Evolutionary conservation across 306 rosid species (phyloP).

Genomic region (Cicer yamashitae): DNA sequence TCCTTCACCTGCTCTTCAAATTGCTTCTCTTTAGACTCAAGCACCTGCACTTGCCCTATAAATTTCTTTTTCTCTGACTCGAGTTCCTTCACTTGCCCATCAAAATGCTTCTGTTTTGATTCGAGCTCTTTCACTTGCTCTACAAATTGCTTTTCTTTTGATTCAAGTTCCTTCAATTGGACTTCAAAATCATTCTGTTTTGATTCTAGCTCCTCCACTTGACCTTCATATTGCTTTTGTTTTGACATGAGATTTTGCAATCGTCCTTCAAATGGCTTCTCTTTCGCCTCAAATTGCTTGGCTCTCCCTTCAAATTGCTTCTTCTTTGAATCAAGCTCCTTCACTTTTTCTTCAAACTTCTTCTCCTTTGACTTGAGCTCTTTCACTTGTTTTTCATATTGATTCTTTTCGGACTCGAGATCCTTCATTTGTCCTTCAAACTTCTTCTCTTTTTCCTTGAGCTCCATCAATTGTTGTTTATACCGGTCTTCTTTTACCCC

Average conservation of each 20-base stretch:
- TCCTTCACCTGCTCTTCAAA: neutral
- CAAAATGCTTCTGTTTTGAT: neutral
- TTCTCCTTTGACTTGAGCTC: slow-evolving; percentile 32
- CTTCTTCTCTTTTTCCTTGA: neutral
- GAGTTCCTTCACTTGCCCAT: neutral
- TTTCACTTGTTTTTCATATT: too few species aligned
- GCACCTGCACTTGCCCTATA: neutral
- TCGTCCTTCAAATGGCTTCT: slow-evolving; percentile 23
- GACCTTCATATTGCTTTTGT: neutral
- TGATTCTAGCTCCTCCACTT: neutral
- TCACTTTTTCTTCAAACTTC: slow-evolving; percentile 23
- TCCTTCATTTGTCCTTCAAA: neutral
- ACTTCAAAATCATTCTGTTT: neutral
- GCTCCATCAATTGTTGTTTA: slow-evolving; percentile 33
- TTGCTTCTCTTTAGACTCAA: neutral
- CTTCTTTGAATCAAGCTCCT: neutral
- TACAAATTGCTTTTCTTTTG: neutral
- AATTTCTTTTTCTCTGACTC: neutral
- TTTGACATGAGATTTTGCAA: neutral
- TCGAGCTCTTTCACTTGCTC: neutral
- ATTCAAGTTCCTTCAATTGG: neutral
- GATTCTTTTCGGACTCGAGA: too few species aligned
- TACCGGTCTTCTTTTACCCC: neutral
- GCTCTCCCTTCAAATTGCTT: neutral
- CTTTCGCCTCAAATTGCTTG: neutral